A percentile compares a stretch with the other conserved stretches of the same genome.
phyloP scores from a whole-genome alignment of 2,329 filamentous ascomycete species.

The Xylaria multiplex region DNA sequence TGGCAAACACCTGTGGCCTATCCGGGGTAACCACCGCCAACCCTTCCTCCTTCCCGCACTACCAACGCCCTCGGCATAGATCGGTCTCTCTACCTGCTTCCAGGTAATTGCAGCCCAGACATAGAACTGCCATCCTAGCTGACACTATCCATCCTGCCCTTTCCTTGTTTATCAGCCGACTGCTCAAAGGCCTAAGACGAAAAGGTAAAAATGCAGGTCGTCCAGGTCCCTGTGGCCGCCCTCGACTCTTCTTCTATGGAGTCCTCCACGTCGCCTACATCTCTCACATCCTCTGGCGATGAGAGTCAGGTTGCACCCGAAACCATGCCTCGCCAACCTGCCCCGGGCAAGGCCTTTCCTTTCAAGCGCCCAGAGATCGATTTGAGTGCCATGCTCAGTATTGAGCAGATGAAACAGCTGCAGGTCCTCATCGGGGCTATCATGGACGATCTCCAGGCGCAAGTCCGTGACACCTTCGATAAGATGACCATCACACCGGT shows the following conservation, averaged over 20 bases:
- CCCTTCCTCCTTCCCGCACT: slow-evolving; percentile 13
- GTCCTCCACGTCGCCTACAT: slow-evolving; percentile 17
- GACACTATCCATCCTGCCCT: slow-evolving; percentile 5
- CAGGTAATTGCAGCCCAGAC: slow-evolving; percentile 1
- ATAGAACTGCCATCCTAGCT: not conserved
- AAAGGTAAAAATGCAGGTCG: slow-evolving; percentile 24
- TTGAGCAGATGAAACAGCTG: slow-evolving; percentile 63
- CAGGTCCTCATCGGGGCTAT: slow-evolving; percentile 62
- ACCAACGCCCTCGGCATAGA: not conserved
- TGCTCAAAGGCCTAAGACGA: not conserved
- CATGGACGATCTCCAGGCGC: slow-evolving; percentile 64
- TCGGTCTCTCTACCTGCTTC: not conserved
- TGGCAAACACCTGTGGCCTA: slow-evolving; percentile 22
- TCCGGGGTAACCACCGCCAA: slow-evolving; percentile 7
- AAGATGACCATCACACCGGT: slow-evolving; percentile 52
- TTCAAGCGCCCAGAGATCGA: slow-evolving; percentile 59
- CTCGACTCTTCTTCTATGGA: slow-evolving; percentile 33
- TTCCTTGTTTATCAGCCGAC: slow-evolving; percentile 10
- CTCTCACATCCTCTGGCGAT: slow-evolving; percentile 41
- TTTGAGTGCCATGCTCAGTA: slow-evolving; percentile 60
- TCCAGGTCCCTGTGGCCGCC: slow-evolving; percentile 3
- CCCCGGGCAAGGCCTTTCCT: slow-evolving; percentile 39
- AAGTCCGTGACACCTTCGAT: slow-evolving; percentile 64
- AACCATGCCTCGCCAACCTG: slow-evolving; percentile 37
- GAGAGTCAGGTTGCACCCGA: slow-evolving; percentile 39